phyloP scores from a whole-genome alignment of 306 rosid genomes.

The Sphenostylis stenocarpa region DNA sequence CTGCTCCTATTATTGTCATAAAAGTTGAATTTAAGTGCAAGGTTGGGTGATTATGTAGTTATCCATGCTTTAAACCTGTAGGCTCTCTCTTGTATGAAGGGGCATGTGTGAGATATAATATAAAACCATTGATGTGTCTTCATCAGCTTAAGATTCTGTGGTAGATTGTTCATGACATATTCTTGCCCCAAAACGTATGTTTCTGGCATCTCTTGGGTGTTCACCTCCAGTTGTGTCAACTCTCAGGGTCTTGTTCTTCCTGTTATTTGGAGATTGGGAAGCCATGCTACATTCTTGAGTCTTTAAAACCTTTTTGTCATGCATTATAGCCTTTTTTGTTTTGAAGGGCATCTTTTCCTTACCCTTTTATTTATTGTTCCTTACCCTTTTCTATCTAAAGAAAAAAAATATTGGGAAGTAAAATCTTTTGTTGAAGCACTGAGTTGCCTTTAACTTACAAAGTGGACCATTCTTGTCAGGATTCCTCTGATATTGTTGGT shows the following conservation, averaged over 20 bases:
- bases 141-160: neutral
- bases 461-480: neutral
- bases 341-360: conserved; percentile 12
- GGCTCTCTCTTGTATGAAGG: neutral
- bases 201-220: conserved; percentile 8
- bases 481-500: conserved; percentile 12
- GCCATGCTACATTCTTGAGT: conserved; percentile 1
- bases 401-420: neutral
- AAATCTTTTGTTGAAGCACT: neutral
- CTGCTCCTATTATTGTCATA: neutral
- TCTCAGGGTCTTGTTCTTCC: neutral
- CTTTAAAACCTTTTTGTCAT: neutral
- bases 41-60: neutral
- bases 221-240: neutral
- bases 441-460: neutral
- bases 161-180: neutral
- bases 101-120: neutral
- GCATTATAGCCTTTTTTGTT: neutral
- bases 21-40: neutral
- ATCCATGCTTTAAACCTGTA: neutral
- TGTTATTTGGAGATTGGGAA: conserved; percentile 3
- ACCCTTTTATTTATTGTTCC: neutral
- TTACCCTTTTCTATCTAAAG: neutral
- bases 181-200: neutral
- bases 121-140: neutral